Conservation (phyloP, 2,329 filamentous ascomycete species). For the Aspergillus pseudoglaucus region DNA sequence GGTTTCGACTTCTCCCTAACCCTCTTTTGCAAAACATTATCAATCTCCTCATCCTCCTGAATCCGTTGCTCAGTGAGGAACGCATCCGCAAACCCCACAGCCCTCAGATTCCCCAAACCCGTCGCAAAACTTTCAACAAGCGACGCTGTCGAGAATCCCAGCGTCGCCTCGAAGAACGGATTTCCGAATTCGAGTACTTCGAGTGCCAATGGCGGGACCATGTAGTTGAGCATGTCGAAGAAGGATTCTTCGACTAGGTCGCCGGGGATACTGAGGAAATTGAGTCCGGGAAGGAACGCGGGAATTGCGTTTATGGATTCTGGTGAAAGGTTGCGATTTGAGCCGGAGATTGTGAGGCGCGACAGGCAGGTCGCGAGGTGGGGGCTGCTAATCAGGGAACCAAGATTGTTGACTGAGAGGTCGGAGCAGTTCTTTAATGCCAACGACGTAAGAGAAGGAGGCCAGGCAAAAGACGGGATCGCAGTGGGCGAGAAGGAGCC, state of each 20-base stretch:
- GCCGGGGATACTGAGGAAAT: slow-evolving; percentile 26
- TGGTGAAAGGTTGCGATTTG: slow-evolving; percentile 18
- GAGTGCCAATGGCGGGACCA: slow-evolving; percentile 13
- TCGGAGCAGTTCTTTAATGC: slow-evolving; percentile 19
- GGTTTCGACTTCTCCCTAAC: slow-evolving; percentile 3
- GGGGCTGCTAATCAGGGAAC: slow-evolving; percentile 18
- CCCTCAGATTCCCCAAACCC: slow-evolving; percentile 19
- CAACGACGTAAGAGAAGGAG: slow-evolving; percentile 19
- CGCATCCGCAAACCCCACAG: slow-evolving; percentile 22
- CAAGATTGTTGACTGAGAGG: slow-evolving; percentile 17
- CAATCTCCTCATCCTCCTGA: slow-evolving; percentile 21
- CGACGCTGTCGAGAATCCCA: slow-evolving; percentile 15
- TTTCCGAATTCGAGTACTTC: slow-evolving; percentile 23
- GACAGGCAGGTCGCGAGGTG: slow-evolving; percentile 15
- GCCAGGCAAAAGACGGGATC: slow-evolving; percentile 22
- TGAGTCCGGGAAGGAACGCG: slow-evolving; percentile 18
- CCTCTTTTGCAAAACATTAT: slow-evolving; percentile 18
- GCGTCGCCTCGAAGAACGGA: slow-evolving; percentile 10
- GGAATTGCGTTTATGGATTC: slow-evolving; percentile 21
- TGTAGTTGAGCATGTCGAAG: slow-evolving; percentile 18
- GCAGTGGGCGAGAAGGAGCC: slow-evolving; percentile 13
- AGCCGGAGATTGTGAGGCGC: slow-evolving; percentile 18
- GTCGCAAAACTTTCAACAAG: slow-evolving; percentile 17
- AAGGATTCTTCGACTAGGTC: slow-evolving; percentile 21
- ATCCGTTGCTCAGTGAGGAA: slow-evolving; percentile 15